Percentiles rank a stretch among this genome's conserved stretches.
phyloP scores from a whole-genome alignment of 306 rosid species.

The Spatholobus suberectus region DNA sequence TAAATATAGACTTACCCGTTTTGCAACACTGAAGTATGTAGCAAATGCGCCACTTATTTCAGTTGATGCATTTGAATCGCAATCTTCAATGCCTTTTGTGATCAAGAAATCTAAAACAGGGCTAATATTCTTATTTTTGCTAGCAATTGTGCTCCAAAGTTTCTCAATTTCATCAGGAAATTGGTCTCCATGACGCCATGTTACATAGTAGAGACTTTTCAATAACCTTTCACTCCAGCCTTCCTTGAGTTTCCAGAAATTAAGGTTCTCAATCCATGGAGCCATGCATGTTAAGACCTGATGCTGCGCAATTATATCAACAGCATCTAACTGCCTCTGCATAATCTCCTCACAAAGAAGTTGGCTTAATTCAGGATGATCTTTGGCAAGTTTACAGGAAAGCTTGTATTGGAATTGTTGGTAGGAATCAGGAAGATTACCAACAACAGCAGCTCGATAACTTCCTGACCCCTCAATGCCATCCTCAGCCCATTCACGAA shows the following conservation, averaged over 20 bases:
- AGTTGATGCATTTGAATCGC: conserved; percentile 98
- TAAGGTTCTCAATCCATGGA: conserved; percentile 99
- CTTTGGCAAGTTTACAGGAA: conserved; percentile 99
- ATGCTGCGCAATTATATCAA: conserved; percentile 99
- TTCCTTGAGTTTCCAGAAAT: conserved; percentile 97
- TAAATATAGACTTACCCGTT: conserved; percentile 92
- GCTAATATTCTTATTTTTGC: conserved; percentile 96
- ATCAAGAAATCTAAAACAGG: conserved; percentile 99
- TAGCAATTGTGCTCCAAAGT: conserved; percentile 99
- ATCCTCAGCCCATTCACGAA: conserved; percentile 99
- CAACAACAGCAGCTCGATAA: conserved; percentile 99
- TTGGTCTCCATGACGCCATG: conserved; percentile 98
- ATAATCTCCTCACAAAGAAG: conserved; percentile 98
- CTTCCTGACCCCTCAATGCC: conserved; percentile 93
- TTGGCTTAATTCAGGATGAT: conserved; percentile 98
- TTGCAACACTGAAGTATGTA: conserved; percentile 97
- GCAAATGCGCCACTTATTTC: conserved; percentile 99
- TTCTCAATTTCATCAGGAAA: conserved; percentile 99
- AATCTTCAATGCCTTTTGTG: conserved; percentile 98
- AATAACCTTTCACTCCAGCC: conserved; percentile 97
- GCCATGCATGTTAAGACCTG: conserved; percentile 99
- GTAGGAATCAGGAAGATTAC: conserved; percentile 99
- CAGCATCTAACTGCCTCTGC: conserved; percentile 99
- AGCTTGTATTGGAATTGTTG: conserved; percentile 99
- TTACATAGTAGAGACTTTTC: conserved; percentile 97